phyloP scores from a whole-genome alignment of 495 filamentous ascomycete genomes.

The Geopyxis carbonaria region DNA sequence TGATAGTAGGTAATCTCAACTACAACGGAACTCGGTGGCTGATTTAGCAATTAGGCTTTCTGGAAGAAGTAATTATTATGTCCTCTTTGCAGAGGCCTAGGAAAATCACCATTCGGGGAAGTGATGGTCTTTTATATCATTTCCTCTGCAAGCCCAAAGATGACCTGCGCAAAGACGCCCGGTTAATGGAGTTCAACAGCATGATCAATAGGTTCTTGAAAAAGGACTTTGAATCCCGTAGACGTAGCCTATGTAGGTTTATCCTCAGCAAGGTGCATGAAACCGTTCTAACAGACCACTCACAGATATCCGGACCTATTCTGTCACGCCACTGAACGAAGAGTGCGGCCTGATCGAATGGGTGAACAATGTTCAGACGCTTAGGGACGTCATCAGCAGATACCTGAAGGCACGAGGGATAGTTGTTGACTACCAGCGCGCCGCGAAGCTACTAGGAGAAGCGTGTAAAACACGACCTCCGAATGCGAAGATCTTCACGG shows the following conservation, averaged over 20 bases:
- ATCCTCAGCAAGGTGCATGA: not conserved
- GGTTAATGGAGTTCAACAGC: constrained; percentile 96
- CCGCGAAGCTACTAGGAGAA: constrained; percentile 34
- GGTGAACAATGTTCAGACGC: constrained; percentile 89
- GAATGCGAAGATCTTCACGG: constrained; percentile 47
- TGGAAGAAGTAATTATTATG: constrained; percentile 75
- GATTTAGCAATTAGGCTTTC: constrained; percentile 39
- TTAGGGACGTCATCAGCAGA: constrained; percentile 75
- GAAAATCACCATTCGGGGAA: constrained; percentile 73
- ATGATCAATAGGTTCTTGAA: constrained; percentile 94
- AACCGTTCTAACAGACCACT: too few relatives aligned
- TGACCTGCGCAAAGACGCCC: constrained; percentile 88
- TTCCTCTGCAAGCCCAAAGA: constrained; percentile 96
- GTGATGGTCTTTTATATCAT: constrained; percentile 72
- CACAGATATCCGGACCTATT: constrained; percentile 84
- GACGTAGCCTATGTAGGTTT: constrained; percentile 36
- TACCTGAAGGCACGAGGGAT: constrained; percentile 20
- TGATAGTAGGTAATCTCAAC: constrained; percentile 27
- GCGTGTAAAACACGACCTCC: constrained; percentile 26
- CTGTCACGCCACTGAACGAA: constrained; percentile 89
- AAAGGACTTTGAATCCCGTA: constrained; percentile 73
- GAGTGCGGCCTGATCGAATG: constrained; percentile 97
- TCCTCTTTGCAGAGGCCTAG: constrained; percentile 83
- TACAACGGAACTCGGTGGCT: constrained; percentile 27
- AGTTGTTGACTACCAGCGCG: constrained; percentile 31